phyloP scores from a whole-genome alignment of 2,329 filamentous ascomycete genomes.

The Sphaerulina vaccinii region DNA sequence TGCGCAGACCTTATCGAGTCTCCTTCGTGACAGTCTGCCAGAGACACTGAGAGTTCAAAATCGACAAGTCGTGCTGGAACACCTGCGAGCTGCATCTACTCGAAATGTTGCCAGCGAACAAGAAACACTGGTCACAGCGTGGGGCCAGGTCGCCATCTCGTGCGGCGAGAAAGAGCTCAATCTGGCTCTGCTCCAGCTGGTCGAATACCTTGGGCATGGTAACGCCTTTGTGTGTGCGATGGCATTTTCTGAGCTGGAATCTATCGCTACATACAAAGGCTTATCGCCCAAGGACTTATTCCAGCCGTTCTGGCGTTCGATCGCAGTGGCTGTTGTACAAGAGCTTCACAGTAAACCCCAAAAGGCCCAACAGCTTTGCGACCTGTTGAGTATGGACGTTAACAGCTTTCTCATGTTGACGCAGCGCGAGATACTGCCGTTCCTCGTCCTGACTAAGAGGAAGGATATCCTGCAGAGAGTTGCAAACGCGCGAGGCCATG shows the following conservation, averaged over 20 bases:
- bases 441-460: conserved; percentile 76
- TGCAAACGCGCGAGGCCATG: conserved; percentile 62
- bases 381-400: conserved; percentile 74
- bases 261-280: conserved; percentile 67
- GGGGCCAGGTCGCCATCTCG: conserved; percentile 76
- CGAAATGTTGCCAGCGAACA: conserved; percentile 66
- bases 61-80: conserved; percentile 66
- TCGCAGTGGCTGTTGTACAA: conserved; percentile 79
- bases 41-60: conserved; percentile 59
- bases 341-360: conserved; percentile 80
- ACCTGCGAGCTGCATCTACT: conserved; percentile 70
- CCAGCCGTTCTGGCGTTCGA: conserved; percentile 81
- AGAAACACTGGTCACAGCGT: conserved; percentile 81
- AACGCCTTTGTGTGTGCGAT: conserved; percentile 77
- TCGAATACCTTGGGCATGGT: conserved; percentile 82
- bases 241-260: conserved; percentile 77
- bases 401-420: conserved; percentile 72
- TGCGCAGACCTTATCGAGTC: conserved; percentile 58
- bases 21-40: conserved; percentile 56
- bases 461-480: conserved; percentile 78
- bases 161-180: conserved; percentile 82
- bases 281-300: conserved; percentile 60
- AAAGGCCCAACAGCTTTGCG: conserved; percentile 74
- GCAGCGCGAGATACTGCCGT: conserved; percentile 79
- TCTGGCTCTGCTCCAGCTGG: conserved; percentile 75